A percentile compares a stretch with the other conserved stretches of the same genome.
phyloP scores from a whole-genome alignment of 148 eudicot species.

The Oxyria digyna region DNA sequence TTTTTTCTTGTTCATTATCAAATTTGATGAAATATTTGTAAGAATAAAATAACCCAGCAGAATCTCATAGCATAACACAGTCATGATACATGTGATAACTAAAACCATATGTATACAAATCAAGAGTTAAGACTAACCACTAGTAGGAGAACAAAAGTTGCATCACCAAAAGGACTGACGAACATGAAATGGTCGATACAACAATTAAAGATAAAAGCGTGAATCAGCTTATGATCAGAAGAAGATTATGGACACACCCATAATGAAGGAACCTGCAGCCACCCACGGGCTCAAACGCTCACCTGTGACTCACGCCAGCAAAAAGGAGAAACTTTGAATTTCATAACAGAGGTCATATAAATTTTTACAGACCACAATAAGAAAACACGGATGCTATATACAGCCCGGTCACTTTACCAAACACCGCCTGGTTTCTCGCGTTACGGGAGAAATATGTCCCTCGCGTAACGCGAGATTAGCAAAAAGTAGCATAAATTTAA shows the following conservation, averaged over 20 bases:
- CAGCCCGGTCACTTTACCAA: too few species aligned
- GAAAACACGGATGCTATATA: too few species aligned
- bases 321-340: not conserved
- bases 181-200: not conserved
- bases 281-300: slow-evolving; percentile 93
- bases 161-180: not conserved
- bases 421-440: too few species aligned
- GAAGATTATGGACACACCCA: slow-evolving; percentile 81
- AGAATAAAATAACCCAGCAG: too few species aligned
- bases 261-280: slow-evolving; percentile 62
- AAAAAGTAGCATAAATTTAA: too few species aligned
- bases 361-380: not conserved
- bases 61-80: too few species aligned
- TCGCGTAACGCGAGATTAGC: too few species aligned
- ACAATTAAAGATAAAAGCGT: not conserved
- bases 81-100: too few species aligned
- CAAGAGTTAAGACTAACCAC: not conserved
- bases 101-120: too few species aligned
- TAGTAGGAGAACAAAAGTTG: not conserved
- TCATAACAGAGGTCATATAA: not conserved
- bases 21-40: too few species aligned
- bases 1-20: too few species aligned
- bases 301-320: slow-evolving; percentile 36
- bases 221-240: slow-evolving; percentile 24
- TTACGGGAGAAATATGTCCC: too few species aligned